phyloP scores from a whole-genome alignment of 2,329 filamentous ascomycete species.

The Neonectria punicea region DNA sequence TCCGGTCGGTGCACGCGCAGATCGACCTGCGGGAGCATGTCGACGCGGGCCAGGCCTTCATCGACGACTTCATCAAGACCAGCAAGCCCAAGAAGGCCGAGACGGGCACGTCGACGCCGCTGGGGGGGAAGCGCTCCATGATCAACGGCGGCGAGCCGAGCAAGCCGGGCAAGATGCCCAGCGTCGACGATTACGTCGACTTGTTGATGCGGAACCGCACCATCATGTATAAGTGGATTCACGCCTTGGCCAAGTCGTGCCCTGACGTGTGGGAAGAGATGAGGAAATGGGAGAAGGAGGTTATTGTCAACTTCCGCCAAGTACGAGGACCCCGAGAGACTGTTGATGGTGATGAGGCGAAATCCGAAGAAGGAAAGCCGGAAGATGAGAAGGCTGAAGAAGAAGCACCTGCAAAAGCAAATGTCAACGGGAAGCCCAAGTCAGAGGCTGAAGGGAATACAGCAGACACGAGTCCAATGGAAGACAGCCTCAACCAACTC shows the following conservation, averaged over 20 bases:
- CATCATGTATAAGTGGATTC: slow-evolving; percentile 75
- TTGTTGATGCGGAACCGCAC: slow-evolving; percentile 72
- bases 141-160: slow-evolving; percentile 37
- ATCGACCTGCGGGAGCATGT: slow-evolving; percentile 78
- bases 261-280: slow-evolving; percentile 72
- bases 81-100: slow-evolving; percentile 56
- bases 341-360: neutral
- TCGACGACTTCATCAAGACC: slow-evolving; percentile 75
- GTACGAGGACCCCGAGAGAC: slow-evolving; percentile 17
- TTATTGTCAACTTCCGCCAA: slow-evolving; percentile 65
- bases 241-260: slow-evolving; percentile 74
- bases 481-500: slow-evolving; percentile 52
- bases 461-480: slow-evolving; percentile 49
- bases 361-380: neutral
- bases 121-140: slow-evolving; percentile 13
- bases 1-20: slow-evolving; percentile 75
- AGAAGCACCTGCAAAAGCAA: neutral
- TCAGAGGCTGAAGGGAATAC: slow-evolving; percentile 47
- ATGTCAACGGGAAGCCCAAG: slow-evolving; percentile 35
- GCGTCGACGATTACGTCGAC: slow-evolving; percentile 77
- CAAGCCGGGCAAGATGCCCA: slow-evolving; percentile 54
- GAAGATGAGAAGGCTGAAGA: neutral
- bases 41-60: slow-evolving; percentile 72
- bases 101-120: slow-evolving; percentile 36
- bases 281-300: slow-evolving; percentile 68